Percentiles rank a stretch among this genome's conserved stretches.
Conservation (phyloP, 192 early-diverging fungal genomes). For the Chytriomyces sp. region DNA sequence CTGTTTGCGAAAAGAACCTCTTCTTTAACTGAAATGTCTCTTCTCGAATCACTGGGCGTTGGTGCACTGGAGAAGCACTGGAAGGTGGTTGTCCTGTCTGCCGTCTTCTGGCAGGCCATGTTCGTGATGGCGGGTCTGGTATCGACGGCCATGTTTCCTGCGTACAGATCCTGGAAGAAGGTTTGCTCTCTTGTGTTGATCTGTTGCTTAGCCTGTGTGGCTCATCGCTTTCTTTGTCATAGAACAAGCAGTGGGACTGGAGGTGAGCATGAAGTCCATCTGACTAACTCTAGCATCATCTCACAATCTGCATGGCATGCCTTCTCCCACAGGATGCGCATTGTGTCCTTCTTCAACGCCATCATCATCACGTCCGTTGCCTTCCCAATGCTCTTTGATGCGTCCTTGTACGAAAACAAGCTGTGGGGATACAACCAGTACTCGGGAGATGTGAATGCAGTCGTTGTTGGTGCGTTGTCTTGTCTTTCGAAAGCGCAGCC, state of each 20-base stretch:
- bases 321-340: constrained; percentile 62
- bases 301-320: too few relatives aligned
- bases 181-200: background rate
- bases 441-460: constrained; percentile 77
- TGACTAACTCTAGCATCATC: background rate
- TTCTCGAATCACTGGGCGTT: constrained; percentile 24
- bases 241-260: constrained; percentile 4
- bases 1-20: too few relatives aligned
- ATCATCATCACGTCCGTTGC: constrained; percentile 67
- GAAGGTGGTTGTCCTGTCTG: constrained; percentile 30
- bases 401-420: constrained; percentile 66
- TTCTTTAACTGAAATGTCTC: background rate
- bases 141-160: background rate
- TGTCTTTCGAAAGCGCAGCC: background rate
- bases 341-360: constrained; percentile 81
- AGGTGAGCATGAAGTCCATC: background rate
- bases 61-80: constrained; percentile 33
- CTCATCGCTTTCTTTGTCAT: background rate
- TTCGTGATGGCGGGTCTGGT: background rate
- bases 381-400: constrained; percentile 70
- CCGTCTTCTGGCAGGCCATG: constrained; percentile 35
- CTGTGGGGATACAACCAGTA: constrained; percentile 75
- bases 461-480: constrained; percentile 68
- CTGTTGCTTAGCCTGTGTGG: too few relatives aligned
- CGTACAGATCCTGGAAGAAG: constrained; percentile 18